Base-by-base conservation (phyloP, 1,284 basidiomycete species). In the Omphalotus olearius region DNA sequence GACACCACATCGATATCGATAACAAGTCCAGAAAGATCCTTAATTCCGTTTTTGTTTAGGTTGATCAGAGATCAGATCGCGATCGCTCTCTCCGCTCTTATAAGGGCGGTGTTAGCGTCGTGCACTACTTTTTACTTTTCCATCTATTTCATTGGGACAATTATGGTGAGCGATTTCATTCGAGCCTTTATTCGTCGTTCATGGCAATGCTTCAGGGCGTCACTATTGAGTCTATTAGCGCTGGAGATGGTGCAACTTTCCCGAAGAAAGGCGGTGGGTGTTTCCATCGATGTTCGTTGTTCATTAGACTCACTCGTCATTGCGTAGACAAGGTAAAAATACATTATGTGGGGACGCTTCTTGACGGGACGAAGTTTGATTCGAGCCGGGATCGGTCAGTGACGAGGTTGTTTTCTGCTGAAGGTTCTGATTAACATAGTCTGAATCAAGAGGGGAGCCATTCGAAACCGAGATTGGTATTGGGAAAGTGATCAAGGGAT, bases 401-500 rank as follows among this genome's bases (percentile, higher is more conserved):
- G 30, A 9, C 13, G 30, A 33, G 13, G 30, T 3, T 33, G 7
- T 13, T 33, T 25, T 33, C 26, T 13, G 30, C 9, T 16, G 4
- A 37, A 16, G n/a, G 20, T 16, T 14, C 33, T 23, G 26, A 23
- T 47, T 25, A 20, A 33, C 45, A 33, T 7, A 42, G 4, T 17
- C 6, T 35, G 3, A 4, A 6, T 43, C 23, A 51, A 88, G 86
- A 45, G 69, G 70, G 0, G 7, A 10, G 0, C 82, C 90, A 2
- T 94, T 94, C 69, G 66, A 73, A 62, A 91, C 88, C 18, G 65
- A 78, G 63, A 93, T 95, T 59, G 91, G 89, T 51, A 74, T 84
- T 41, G 87, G 86, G 36, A 83, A 83, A 66, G 91, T 93, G 51
- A 93, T 93, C 71, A 85, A 78, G 66, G 92, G 91, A 39, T 95